Evolutionary conservation across 1,139 yeast genomes (phyloP).

Genomic region (Saccharomyces hybrid): DNA sequence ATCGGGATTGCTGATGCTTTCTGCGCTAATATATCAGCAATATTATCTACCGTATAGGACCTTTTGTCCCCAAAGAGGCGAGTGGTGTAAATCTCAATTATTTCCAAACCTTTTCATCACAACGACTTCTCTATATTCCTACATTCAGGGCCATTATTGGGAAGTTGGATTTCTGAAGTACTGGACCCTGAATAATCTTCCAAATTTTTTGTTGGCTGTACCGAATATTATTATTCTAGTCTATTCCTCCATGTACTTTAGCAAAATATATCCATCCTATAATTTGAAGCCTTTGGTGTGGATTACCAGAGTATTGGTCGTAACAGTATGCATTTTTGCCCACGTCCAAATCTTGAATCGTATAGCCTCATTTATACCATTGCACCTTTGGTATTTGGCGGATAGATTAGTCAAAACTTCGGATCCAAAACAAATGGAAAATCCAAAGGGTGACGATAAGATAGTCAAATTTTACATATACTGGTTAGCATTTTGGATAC

Average conservation of each 20-base stretch:
- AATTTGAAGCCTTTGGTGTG: constrained; percentile 38
- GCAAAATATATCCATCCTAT: constrained; percentile 18
- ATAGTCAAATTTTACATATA: constrained; percentile 31
- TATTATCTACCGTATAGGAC: constrained; percentile 42
- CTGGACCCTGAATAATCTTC: constrained; percentile 75
- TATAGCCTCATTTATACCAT: constrained; percentile 67
- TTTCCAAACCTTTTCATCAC: constrained; percentile 29
- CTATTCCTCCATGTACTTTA: constrained; percentile 31
- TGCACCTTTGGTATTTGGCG: constrained; percentile 67
- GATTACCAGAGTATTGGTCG: constrained; percentile 38
- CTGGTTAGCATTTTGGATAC: constrained; percentile 48
- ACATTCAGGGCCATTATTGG: constrained; percentile 81
- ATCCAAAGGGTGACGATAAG: constrained; percentile 19
- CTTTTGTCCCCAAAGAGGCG: constrained; percentile 67
- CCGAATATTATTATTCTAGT: constrained; percentile 51
- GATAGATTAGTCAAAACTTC: constrained; percentile 25
- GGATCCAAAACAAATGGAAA: constrained; percentile 6
- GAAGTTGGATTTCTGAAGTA: constrained; percentile 69
- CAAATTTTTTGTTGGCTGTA: constrained; percentile 71
- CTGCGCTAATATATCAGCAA: constrained; percentile 42
- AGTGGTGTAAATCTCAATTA: constrained; percentile 59
- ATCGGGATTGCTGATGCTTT: constrained; percentile 50
- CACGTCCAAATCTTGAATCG: constrained; percentile 84
- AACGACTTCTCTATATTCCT: constrained; percentile 53
- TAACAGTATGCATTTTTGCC: constrained; percentile 55